These are phyloP conservation scores for Pyrrhoderma lamaoense DNA, from an alignment of 1,284 basidiomycete species.

Conservation along the genomic window DNA sequence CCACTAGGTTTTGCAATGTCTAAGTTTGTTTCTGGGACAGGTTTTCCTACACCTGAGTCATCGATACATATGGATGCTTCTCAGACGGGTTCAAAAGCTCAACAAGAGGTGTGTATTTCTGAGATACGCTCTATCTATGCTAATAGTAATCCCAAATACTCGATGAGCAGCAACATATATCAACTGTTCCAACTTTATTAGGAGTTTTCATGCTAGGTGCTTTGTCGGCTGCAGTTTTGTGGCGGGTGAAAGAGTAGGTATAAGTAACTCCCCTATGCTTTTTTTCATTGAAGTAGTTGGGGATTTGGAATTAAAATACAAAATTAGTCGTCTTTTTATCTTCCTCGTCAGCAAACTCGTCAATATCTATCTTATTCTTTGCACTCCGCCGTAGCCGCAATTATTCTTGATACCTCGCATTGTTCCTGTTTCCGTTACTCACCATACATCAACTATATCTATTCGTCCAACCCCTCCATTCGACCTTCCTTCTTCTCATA, in stretches of 20 bases:
- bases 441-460: neutral
- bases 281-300: neutral
- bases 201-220: constrained; percentile 17
- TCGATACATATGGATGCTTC: constrained; percentile 11
- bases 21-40: constrained; percentile 2
- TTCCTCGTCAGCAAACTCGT: neutral
- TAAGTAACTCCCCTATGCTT: neutral
- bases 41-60: constrained; percentile 12
- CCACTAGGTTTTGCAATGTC: constrained; percentile 7
- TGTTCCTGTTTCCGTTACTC: neutral
- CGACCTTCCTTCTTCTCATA: neutral
- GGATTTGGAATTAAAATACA: constrained; percentile 4
- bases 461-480: neutral
- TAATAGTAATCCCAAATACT: neutral
- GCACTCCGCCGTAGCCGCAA: neutral
- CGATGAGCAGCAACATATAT: constrained; percentile 2
- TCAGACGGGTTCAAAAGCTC: neutral
- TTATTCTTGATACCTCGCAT: constrained; percentile 7
- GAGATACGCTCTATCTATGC: neutral
- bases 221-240: constrained; percentile 17
- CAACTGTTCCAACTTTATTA: constrained; percentile 8
- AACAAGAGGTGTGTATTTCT: constrained; percentile 1
- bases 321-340: neutral
- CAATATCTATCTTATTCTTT: constrained; percentile 1
- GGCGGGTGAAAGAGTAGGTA: constrained; percentile 19